These are phyloP conservation scores for Inosperma sp. DNA, from an alignment of 768 basidiomycete species.

Conservation along the genomic window DNA sequence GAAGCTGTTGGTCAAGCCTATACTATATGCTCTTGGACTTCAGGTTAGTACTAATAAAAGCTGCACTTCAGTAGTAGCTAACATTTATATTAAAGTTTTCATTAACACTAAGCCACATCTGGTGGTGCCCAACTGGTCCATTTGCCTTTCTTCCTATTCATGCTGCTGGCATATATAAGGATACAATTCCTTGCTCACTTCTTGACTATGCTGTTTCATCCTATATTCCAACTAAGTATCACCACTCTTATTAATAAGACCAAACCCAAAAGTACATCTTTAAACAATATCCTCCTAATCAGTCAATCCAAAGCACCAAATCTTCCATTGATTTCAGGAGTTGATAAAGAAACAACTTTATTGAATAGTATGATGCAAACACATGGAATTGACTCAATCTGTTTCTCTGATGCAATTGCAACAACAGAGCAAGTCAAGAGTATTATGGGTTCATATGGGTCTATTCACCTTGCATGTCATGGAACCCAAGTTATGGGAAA, in stretches of 20 bases:
- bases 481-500: conserved; percentile 25
- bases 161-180: too few species aligned
- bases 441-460: conserved; percentile 5
- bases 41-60: too few species aligned
- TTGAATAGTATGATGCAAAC: neutral
- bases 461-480: conserved; percentile 37
- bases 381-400: neutral
- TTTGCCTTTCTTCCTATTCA: too few species aligned
- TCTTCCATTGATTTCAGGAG: conserved; percentile 7
- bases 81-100: conserved; percentile 22
- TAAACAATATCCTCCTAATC: conserved; percentile 9
- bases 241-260: conserved; percentile 8
- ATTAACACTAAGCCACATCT: conserved; percentile 15
- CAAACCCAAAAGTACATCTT: neutral
- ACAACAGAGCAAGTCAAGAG: conserved; percentile 8
- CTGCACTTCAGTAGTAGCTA: conserved; percentile 21
- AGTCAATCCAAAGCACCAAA: conserved; percentile 13
- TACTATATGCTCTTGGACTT: too few species aligned
- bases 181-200: conserved; percentile 2
- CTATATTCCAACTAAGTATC: conserved; percentile 23
- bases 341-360: neutral
- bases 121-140: too few species aligned
- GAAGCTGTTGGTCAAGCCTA: too few species aligned
- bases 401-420: conserved; percentile 9
- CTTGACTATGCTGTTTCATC: conserved; percentile 21